Percentiles rank a stretch among this genome's conserved stretches.
Evolutionary conservation across 208 protist species (phyloP).

Genomic region (Leishmania aethiopica): DNA sequence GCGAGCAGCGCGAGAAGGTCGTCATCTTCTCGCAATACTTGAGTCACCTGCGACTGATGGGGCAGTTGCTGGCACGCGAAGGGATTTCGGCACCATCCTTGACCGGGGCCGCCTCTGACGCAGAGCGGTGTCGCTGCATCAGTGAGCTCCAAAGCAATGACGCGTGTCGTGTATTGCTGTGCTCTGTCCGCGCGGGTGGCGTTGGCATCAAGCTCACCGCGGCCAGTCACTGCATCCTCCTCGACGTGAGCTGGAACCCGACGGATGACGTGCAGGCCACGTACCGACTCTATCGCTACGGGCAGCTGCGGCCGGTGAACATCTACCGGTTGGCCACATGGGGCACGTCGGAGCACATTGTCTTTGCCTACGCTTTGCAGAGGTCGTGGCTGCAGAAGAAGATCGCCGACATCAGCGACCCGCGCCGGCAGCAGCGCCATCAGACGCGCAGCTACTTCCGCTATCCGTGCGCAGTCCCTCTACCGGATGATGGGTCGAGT

Average conservation of each 20-base stretch:
- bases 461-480: constrained; percentile 65
- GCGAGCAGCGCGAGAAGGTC: constrained; percentile 62
- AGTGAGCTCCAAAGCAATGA: constrained; percentile 61
- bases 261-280: constrained; percentile 91
- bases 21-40: constrained; percentile 83
- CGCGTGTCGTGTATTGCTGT: constrained; percentile 71
- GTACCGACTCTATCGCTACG: constrained; percentile 94
- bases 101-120: constrained; percentile 41
- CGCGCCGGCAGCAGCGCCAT: constrained; percentile 74
- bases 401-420: constrained; percentile 78
- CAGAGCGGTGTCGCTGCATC: constrained; percentile 57
- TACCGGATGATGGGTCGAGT: constrained; percentile 25
- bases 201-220: constrained; percentile 93
- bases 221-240: constrained; percentile 94
- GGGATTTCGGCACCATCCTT: constrained; percentile 36
- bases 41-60: constrained; percentile 60
- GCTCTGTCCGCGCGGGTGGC: constrained; percentile 92
- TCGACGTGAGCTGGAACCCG: constrained; percentile 95
- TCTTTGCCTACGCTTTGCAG: constrained; percentile 86
- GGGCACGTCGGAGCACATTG: constrained; percentile 94
- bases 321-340: constrained; percentile 93
- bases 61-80: constrained; percentile 36
- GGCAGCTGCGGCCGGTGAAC: constrained; percentile 88
- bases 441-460: constrained; percentile 69
- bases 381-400: constrained; percentile 91